phyloP scores from a whole-genome alignment of 208 protist genomes.

The Herpetomonas samuelpessoai region DNA sequence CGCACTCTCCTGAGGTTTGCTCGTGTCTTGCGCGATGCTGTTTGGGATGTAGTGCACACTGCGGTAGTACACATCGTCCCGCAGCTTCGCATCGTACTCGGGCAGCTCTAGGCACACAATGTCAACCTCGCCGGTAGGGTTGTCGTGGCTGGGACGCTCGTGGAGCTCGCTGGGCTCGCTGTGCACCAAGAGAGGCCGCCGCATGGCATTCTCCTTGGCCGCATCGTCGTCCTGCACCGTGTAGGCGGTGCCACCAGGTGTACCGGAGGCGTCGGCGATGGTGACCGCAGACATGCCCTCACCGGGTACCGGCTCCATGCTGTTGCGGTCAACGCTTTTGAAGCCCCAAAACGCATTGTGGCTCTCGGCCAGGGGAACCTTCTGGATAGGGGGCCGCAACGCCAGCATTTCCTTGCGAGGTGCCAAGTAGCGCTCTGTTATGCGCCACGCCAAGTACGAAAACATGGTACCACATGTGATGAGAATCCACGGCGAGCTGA shows the following conservation, averaged over 20 bases:
- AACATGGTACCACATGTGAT: conserved; percentile 45
- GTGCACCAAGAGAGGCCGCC: conserved; percentile 69
- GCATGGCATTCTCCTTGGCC: conserved; percentile 51
- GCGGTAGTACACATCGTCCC: conserved; percentile 82
- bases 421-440: conserved; percentile 52
- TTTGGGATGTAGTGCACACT: conserved; percentile 78
- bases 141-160: conserved; percentile 18
- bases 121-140: conserved; percentile 38
- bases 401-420: conserved; percentile 48
- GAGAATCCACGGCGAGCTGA: conserved; percentile 69
- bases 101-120: conserved; percentile 79
- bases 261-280: background rate
- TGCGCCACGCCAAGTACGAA: conserved; percentile 51
- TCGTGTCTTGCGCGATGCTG: background rate
- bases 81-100: conserved; percentile 64
- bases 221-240: conserved; percentile 30
- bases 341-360: conserved; percentile 86
- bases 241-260: conserved; percentile 9
- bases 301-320: background rate
- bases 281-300: background rate
- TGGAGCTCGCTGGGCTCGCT: conserved; percentile 67
- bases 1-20: background rate
- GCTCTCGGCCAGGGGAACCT: conserved; percentile 56
- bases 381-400: conserved; percentile 33
- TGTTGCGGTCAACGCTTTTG: conserved; percentile 8